A percentile compares a stretch with the other conserved stretches of the same genome.
Evolutionary conservation across 805 yeast genomes (phyloP).

Genomic region (Kuraishia cidri): DNA sequence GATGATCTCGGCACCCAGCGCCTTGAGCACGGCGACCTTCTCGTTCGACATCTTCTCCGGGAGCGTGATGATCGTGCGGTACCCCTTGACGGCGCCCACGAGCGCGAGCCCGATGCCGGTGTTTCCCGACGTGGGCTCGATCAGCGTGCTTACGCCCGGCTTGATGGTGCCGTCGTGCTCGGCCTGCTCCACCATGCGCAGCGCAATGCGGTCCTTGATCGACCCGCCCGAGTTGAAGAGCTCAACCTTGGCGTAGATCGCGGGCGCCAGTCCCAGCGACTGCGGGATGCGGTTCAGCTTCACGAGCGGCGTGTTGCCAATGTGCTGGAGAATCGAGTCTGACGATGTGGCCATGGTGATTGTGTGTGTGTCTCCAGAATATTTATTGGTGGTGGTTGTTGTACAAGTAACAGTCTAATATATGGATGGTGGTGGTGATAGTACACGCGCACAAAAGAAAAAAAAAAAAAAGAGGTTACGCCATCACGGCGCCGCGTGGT

Average conservation of each 20-base stretch:
- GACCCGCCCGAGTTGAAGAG: slow-evolving; percentile 87
- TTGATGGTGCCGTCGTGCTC: slow-evolving; percentile 69
- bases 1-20: slow-evolving; percentile 83
- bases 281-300: slow-evolving; percentile 70
- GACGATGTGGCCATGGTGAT: no score
- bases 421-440: no score
- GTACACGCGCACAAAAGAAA: no score
- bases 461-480: no score
- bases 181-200: slow-evolving; percentile 80
- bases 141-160: slow-evolving; percentile 70
- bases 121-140: slow-evolving; percentile 88
- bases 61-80: slow-evolving; percentile 77
- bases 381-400: no score
- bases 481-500: no score
- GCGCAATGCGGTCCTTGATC: slow-evolving; percentile 82
- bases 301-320: slow-evolving; percentile 81
- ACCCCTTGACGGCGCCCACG: slow-evolving; percentile 81
- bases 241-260: slow-evolving; percentile 67
- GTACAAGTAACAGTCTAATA: no score
- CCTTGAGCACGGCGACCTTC: slow-evolving; percentile 80
- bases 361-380: no score
- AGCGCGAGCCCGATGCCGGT: slow-evolving; percentile 88
- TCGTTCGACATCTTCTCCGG: slow-evolving; percentile 93
- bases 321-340: slow-evolving; percentile 58
- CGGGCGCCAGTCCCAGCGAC: slow-evolving; percentile 65